phyloP scores from a whole-genome alignment of 2,329 filamentous ascomycete genomes.

The Dendrostoma leiphaemia region DNA sequence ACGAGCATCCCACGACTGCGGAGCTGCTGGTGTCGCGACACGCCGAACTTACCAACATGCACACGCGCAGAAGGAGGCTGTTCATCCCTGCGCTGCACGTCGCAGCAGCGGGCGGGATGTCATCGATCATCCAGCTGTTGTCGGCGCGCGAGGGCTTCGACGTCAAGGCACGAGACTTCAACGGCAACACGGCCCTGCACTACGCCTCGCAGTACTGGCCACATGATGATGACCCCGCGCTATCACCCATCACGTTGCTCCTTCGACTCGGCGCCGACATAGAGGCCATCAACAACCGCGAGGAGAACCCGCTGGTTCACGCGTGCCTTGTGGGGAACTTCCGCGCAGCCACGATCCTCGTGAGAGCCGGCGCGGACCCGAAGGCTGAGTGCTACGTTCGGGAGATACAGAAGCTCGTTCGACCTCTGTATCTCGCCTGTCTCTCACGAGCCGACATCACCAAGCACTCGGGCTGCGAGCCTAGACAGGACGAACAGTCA shows the following conservation, averaged over 20 bases:
- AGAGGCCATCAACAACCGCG: conserved; percentile 22
- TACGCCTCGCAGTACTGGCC: conserved; percentile 22
- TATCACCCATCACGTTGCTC: conserved; percentile 20
- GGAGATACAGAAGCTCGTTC: conserved; percentile 4
- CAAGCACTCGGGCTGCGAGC: conserved; percentile 20
- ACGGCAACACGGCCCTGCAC: conserved; percentile 25
- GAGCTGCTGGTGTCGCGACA: conserved; percentile 24
- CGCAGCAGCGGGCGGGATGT: conserved; percentile 23
- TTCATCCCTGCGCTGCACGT: conserved; percentile 22
- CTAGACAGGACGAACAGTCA: conserved; percentile 21
- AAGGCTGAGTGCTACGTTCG: conserved; percentile 11
- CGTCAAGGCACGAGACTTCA: conserved; percentile 22
- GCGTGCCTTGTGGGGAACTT: conserved; percentile 25
- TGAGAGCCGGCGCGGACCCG: conserved; percentile 23
- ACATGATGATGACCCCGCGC: conserved; percentile 7
- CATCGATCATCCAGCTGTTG: conserved; percentile 25
- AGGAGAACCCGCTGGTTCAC: conserved; percentile 23
- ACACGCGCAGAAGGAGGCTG: conserved; percentile 14
- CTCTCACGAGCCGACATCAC: conserved; percentile 23
- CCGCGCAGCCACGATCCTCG: conserved; percentile 23
- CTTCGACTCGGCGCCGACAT: conserved; percentile 24
- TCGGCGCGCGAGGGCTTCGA: conserved; percentile 22
- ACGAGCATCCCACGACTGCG: conserved; percentile 20
- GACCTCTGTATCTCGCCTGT: conserved; percentile 23
- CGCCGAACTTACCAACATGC: conserved; percentile 20